A percentile compares a stretch with the other conserved stretches of the same genome.
Conservation (phyloP, 1,284 basidiomycete species). For the Coniferiporia weirii region DNA sequence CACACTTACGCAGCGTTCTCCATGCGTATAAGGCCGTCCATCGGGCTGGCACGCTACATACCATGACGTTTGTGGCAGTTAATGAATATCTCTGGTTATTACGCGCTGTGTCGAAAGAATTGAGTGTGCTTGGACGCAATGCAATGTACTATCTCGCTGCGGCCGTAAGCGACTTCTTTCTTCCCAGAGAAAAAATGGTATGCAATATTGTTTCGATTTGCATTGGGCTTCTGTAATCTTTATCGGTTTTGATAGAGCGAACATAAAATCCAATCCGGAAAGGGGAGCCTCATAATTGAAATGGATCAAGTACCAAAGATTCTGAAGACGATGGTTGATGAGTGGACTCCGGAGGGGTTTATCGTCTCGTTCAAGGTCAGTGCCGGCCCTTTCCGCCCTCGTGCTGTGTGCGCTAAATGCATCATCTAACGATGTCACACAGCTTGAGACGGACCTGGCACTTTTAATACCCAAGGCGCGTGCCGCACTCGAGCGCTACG, state of each 20-base stretch:
- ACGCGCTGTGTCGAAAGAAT: conserved; percentile 72
- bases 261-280: conserved; percentile 97
- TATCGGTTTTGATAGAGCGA: conserved; percentile 57
- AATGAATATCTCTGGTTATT: conserved; percentile 96
- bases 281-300: conserved; percentile 88
- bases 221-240: neutral
- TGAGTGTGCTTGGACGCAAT: conserved; percentile 60
- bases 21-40: conserved; percentile 81
- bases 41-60: conserved; percentile 68
- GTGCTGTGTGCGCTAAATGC: neutral
- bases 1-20: conserved; percentile 69
- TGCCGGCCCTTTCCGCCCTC: neutral
- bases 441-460: conserved; percentile 89
- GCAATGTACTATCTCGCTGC: conserved; percentile 97
- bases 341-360: conserved; percentile 91
- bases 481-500: conserved; percentile 85
- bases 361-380: conserved; percentile 94
- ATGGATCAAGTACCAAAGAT: conserved; percentile 99
- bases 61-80: conserved; percentile 89
- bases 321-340: conserved; percentile 84
- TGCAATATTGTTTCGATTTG: conserved; percentile 26
- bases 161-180: conserved; percentile 96
- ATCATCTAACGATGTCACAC: neutral
- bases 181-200: conserved; percentile 86
- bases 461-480: conserved; percentile 90